Percentiles rank a stretch among this genome's conserved stretches.
Evolutionary conservation across 768 basidiomycete genomes (phyloP).

Genomic region (Hirschioporus abietinus): DNA sequence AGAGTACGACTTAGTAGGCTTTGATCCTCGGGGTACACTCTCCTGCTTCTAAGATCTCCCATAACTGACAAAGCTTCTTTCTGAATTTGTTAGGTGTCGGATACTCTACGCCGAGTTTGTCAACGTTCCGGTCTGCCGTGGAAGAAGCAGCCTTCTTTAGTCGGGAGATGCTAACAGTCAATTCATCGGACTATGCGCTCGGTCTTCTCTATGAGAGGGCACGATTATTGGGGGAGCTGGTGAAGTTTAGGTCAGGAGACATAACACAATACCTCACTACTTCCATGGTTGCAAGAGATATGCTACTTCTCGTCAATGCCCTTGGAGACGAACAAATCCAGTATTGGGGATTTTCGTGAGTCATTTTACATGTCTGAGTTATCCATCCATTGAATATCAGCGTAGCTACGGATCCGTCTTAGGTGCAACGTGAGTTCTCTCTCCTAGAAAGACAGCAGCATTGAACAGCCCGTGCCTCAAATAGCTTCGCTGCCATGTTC

Average conservation of each 20-base stretch:
- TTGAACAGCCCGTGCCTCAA: not conserved
- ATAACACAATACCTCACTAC: slow-evolving; percentile 9
- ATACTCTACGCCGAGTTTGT: not conserved
- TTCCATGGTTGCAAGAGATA: slow-evolving; percentile 13
- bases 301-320: slow-evolving; percentile 15
- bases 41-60: not conserved
- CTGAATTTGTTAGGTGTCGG: slow-evolving; percentile 7
- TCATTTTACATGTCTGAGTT: not conserved
- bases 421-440: slow-evolving; percentile 13
- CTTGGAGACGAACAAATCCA: slow-evolving; percentile 15
- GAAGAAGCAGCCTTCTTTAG: not conserved
- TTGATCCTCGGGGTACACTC: slow-evolving; percentile 40
- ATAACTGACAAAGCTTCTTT: not conserved
- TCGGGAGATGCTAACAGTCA: not conserved
- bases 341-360: slow-evolving; percentile 13
- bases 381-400: too few species aligned
- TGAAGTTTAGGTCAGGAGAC: not conserved
- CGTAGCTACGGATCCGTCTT: slow-evolving; percentile 12
- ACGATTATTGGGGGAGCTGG: not conserved
- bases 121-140: not conserved
- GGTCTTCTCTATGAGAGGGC: not conserved
- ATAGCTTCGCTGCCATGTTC: not conserved
- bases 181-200: not conserved
- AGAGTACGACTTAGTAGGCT: slow-evolving; percentile 40
- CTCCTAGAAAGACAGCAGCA: too few species aligned